phyloP scores from a whole-genome alignment of 2,329 filamentous ascomycete genomes.

The Metarhizium guizhouense region DNA sequence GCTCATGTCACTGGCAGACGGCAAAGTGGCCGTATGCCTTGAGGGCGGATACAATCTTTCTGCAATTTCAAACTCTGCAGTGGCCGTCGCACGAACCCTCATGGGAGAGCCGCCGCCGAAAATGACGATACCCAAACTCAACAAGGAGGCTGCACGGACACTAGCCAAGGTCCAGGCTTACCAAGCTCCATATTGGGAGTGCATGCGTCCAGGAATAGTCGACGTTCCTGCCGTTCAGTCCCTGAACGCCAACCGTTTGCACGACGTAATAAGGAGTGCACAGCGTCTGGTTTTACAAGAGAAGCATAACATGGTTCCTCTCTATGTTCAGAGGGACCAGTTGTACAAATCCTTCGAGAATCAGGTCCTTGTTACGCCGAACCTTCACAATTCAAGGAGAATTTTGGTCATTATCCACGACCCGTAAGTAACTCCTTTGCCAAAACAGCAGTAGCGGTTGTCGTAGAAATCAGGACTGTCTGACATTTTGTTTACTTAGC shows the following conservation, averaged over 20 bases:
- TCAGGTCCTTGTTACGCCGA: conserved; percentile 73
- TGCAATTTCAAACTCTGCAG: conserved; percentile 85
- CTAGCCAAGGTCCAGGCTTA: conserved; percentile 50
- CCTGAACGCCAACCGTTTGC: conserved; percentile 54
- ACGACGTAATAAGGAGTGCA: conserved; percentile 71
- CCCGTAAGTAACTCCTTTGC: conserved; percentile 48
- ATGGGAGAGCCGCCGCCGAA: conserved; percentile 85
- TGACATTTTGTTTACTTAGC: conserved; percentile 19
- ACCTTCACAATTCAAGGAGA: conserved; percentile 55
- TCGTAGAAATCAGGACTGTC: background rate
- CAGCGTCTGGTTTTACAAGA: conserved; percentile 65
- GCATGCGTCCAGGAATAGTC: conserved; percentile 64
- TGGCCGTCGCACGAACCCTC: conserved; percentile 82
- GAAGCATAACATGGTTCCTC: conserved; percentile 66
- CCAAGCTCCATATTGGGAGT: conserved; percentile 74
- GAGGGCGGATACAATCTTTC: conserved; percentile 93
- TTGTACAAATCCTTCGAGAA: conserved; percentile 74
- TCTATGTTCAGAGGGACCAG: conserved; percentile 68
- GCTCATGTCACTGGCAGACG: conserved; percentile 88
- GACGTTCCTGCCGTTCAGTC: conserved; percentile 42
- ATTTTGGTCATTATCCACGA: conserved; percentile 87
- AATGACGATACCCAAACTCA: conserved; percentile 47
- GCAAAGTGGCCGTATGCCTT: conserved; percentile 84
- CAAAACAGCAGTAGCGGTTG: background rate
- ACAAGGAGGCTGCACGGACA: conserved; percentile 46